A percentile compares a stretch with the other conserved stretches of the same genome.
These are phyloP conservation scores for Gnomoniopsis sp. DNA, from an alignment of 2,329 filamentous ascomycete genomes.

Conservation along the genomic window DNA sequence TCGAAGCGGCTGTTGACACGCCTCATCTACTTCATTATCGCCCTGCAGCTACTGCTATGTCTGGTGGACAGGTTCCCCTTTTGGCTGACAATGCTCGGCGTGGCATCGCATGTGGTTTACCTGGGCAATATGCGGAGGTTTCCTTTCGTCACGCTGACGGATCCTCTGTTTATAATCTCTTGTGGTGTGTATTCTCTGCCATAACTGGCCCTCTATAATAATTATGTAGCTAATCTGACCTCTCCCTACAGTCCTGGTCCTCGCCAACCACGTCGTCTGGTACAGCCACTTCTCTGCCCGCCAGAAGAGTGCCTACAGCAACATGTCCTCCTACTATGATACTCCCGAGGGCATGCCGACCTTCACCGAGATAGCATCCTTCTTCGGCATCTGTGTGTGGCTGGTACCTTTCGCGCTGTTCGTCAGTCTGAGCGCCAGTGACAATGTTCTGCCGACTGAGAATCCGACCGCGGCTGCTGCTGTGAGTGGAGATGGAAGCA, in stretches of 20 bases:
- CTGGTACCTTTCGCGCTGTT: constrained; percentile 93
- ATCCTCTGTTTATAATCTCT: constrained; percentile 81
- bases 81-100: constrained; percentile 67
- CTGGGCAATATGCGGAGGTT: constrained; percentile 77
- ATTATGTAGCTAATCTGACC: not conserved
- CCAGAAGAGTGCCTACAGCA: constrained; percentile 54
- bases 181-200: constrained; percentile 58
- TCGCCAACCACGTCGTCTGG: constrained; percentile 92
- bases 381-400: constrained; percentile 96
- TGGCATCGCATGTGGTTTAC: constrained; percentile 81
- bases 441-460: constrained; percentile 93
- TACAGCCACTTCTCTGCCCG: constrained; percentile 82
- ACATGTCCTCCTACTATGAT: constrained; percentile 60
- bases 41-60: constrained; percentile 69
- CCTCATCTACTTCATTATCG: constrained; percentile 81
- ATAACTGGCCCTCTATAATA: not conserved
- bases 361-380: constrained; percentile 93
- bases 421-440: constrained; percentile 87
- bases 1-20: constrained; percentile 82
- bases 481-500: constrained; percentile 42
- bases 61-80: constrained; percentile 85
- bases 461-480: constrained; percentile 47
- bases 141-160: constrained; percentile 77
- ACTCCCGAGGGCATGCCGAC: constrained; percentile 62
- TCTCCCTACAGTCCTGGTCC: constrained; percentile 62